Conservation (phyloP, 179 eudicot genomes). For the Silene noctiflora region DNA sequence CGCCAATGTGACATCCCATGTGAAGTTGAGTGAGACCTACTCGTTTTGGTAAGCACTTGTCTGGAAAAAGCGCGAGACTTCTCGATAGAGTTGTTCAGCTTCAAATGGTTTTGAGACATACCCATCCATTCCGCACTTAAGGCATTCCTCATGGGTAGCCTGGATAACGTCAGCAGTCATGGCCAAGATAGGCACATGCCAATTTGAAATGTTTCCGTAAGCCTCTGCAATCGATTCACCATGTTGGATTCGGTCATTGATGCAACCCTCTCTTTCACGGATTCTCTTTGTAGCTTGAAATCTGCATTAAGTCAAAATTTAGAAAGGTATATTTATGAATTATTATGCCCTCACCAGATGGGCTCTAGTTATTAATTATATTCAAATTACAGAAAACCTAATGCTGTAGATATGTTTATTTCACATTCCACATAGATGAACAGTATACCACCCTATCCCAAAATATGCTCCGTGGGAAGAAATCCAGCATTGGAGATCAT, state of each 20-base stretch:
- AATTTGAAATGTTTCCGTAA: constrained; percentile 32
- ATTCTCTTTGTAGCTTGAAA: constrained; percentile 76
- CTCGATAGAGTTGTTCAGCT: constrained; percentile 73
- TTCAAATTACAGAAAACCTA: constrained; percentile 6
- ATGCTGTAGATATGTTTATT: background rate
- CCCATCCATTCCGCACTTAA: constrained; percentile 75
- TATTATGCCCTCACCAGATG: background rate
- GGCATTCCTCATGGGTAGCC: constrained; percentile 75
- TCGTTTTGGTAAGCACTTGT: constrained; percentile 29
- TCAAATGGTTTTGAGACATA: constrained; percentile 88
- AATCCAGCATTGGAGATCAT: background rate
- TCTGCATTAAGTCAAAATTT: constrained; percentile 35
- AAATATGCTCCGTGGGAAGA: background rate
- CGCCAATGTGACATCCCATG: constrained; percentile 24
- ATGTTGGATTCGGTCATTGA: constrained; percentile 37
- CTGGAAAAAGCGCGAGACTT: constrained; percentile 66
- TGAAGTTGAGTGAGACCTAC: constrained; percentile 22
- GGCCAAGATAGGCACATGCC: constrained; percentile 80
- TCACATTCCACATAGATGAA: background rate
- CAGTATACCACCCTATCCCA: background rate
- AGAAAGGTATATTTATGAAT: background rate
- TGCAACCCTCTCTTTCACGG: constrained; percentile 48
- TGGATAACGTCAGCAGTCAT: constrained; percentile 93
- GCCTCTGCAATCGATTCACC: constrained; percentile 40
- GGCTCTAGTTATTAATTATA: background rate